Evolutionary conservation across 164 flowering plant genomes (phyloP), one percentile per base, ranked within the genome.

Genomic region (Magnolia sinica): DNA sequence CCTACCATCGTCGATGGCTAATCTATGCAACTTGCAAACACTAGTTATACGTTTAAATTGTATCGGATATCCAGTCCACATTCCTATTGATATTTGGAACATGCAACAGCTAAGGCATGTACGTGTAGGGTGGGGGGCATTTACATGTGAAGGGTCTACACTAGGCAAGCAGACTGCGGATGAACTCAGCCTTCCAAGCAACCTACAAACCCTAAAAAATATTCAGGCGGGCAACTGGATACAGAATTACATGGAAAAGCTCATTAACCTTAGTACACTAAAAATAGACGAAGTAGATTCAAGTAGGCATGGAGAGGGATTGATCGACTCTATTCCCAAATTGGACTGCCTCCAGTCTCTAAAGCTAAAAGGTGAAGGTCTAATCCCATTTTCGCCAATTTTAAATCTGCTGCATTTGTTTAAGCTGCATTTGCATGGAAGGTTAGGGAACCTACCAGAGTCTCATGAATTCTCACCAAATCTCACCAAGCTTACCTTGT

Each of bases 321-420:
- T 66, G 24, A 22, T 23, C 0, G 69, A 24, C 9, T 9, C 31
- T 6, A 1, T 66, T 66, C 6, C 1, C 1, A 66, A 66, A 66
- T 22, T 22, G 31, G 4, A 23, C 69, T 5, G 24, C 65, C 65
- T 63, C 2, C 65, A 22, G 20, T 0, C 23, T 6, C 8, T 63
- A 4, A 0, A 0, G 0, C 18, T 63, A 63, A 0, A 0, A 0
- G 0, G 2, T 11, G 31, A 13, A 8, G 22, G 22, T 11, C 27
- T 14, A 24, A 37, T 3, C 45, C 69, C 31, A 24, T 66, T 23
- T 66, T 9, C 10, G 10, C 69, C 20, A 7, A 18, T 14, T 63
- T 6, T 22, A 4, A 7, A 63, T 63, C 65, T 18, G 19, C 20
- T n/a, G 65, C 8, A 6, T 63, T n/a, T 16, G 9, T 5, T 18